Evolutionary conservation across 768 basidiomycete species (phyloP), one percentile per base, ranked within the genome.

Genomic region (Boletus fagicola): DNA sequence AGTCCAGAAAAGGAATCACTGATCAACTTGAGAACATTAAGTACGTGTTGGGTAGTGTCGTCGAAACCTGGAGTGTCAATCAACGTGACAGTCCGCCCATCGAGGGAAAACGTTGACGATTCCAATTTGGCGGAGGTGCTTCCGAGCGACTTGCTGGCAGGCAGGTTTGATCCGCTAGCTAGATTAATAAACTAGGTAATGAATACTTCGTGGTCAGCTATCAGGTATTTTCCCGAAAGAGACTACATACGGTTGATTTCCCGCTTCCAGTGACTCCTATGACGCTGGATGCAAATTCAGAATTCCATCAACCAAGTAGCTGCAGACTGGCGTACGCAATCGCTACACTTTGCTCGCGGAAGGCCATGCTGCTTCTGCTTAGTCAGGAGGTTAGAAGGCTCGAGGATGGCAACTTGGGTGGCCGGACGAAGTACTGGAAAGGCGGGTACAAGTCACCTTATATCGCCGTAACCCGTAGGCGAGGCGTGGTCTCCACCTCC

Each of bases 31-130:
- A 83, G 68, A 5, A 83, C 73, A 15, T 77, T 75, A 0, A 76
- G 70, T 43, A 82, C 80, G 54, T 72, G 78, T 42, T 68, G 72
- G n/a, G 38, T 39, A 4, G 78, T 76, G 57, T 83, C 81, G 58
- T 83, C 81, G 56, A 84, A 84, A 5, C 83, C 83, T 2, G 83
- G 83, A 0, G 83, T 85, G 61, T 85, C 83, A 51, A 85, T 77
- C 26, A 85, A 68, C 1, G 72, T 77, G 44, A 84, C 72, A 26
- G 52, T 61, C 12, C 68, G 70, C 1, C 77, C 80, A 49, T 79
- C 76, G 3, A 82, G 62, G 22, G 72, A 57, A 61, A 83, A 80
- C 1, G 77, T 59, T 0, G 79, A 69, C 2, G 74, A 65, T 59
- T 78, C 70, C 4, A 84, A 75, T 13, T 66, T 63, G 35, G 63